Conservation (phyloP, 108 stramenopile species). For the Nitzschia sp. region DNA sequence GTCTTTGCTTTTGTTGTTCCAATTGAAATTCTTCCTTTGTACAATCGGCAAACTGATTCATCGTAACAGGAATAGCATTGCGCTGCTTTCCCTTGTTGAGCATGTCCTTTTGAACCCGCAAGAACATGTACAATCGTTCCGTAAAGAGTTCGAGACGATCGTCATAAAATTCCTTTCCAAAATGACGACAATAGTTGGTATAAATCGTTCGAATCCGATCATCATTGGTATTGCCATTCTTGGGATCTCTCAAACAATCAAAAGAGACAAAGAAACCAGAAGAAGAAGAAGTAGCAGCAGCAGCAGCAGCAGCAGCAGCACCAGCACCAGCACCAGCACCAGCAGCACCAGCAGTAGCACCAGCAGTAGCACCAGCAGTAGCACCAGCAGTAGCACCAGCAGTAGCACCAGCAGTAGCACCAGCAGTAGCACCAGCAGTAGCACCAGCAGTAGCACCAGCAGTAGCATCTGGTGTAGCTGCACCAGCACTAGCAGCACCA, state of each 20-base stretch:
- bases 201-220: neutral
- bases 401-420: too few relatives aligned
- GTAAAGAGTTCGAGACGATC: neutral
- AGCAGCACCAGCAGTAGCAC: too few relatives aligned
- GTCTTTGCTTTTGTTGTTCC: neutral
- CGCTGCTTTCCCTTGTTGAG: neutral
- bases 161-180: neutral
- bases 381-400: too few relatives aligned
- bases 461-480: too few relatives aligned
- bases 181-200: neutral
- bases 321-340: neutral
- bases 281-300: neutral
- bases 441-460: too few relatives aligned
- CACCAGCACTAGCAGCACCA: too few relatives aligned
- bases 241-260: neutral
- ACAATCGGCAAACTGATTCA: neutral
- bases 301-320: neutral
- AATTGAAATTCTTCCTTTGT: constrained; percentile 5
- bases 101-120: neutral
- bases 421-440: too few relatives aligned
- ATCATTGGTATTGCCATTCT: neutral
- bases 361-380: too few relatives aligned
- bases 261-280: neutral
- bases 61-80: neutral
- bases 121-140: neutral